A percentile compares a stretch with the other conserved stretches of the same genome.
Evolutionary conservation across 768 basidiomycete species (phyloP).

Genomic region (Leccinum longicurvipes): DNA sequence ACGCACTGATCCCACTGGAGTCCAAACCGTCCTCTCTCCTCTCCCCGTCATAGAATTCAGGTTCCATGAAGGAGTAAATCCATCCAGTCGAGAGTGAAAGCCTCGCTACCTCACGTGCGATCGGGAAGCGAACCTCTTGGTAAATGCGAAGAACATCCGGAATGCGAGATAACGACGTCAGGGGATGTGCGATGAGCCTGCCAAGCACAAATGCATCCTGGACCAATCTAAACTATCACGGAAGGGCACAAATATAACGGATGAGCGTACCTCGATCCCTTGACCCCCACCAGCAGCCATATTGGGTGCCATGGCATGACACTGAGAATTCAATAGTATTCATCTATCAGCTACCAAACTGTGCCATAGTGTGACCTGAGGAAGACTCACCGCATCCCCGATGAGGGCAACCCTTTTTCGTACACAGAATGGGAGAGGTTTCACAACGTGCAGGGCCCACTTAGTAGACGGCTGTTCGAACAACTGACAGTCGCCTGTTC

Average conservation of each 20-base stretch:
- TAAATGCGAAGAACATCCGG: slow-evolving; percentile 9
- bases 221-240: neutral
- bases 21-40: slow-evolving; percentile 7
- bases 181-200: slow-evolving; percentile 22
- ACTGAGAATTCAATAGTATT: neutral
- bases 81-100: slow-evolving; percentile 8
- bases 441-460: slow-evolving; percentile 45
- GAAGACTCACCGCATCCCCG: slow-evolving; percentile 39
- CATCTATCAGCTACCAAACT: neutral
- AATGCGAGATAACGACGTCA: slow-evolving; percentile 1
- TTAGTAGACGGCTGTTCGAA: slow-evolving; percentile 35
- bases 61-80: slow-evolving; percentile 9
- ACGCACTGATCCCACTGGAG: slow-evolving; percentile 2
- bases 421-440: slow-evolving; percentile 38
- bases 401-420: slow-evolving; percentile 34
- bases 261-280: slow-evolving; percentile 20
- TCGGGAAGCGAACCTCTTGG: slow-evolving; percentile 13
- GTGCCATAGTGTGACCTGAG: neutral
- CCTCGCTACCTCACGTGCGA: slow-evolving; percentile 9
- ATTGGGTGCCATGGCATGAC: slow-evolving; percentile 27
- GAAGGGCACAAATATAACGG: neutral
- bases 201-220: slow-evolving; percentile 25
- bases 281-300: slow-evolving; percentile 26
- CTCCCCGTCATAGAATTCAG: slow-evolving; percentile 22
- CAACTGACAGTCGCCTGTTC: slow-evolving; percentile 23